Conservation (phyloP, 2,329 filamentous ascomycete genomes). For the Fusarium haematococcum region DNA sequence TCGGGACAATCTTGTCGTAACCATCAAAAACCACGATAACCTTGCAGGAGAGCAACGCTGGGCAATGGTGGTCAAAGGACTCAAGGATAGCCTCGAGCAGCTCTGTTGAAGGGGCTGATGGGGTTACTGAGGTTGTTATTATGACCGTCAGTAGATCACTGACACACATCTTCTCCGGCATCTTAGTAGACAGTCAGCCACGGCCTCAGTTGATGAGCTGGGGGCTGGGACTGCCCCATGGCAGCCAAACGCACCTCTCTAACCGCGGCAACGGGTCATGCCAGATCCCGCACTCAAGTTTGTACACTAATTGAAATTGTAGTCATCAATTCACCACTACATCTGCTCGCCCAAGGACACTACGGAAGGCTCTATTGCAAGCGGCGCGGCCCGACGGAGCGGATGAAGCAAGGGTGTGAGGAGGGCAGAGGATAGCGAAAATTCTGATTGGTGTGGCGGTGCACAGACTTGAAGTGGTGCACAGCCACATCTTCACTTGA, state of each 20-base stretch:
- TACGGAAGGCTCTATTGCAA: not conserved
- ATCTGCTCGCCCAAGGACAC: not conserved
- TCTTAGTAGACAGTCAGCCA: no score
- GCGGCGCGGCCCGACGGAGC: not conserved
- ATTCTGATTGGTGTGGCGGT: not conserved
- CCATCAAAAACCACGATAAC: slow-evolving; percentile 66
- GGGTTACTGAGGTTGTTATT: slow-evolving; percentile 67
- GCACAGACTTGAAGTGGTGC: not conserved
- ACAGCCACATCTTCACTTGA: not conserved
- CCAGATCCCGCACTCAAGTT: not conserved
- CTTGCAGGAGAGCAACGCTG: slow-evolving; percentile 53
- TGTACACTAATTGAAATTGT: not conserved
- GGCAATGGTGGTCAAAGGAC: slow-evolving; percentile 59
- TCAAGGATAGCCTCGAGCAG: slow-evolving; percentile 60
- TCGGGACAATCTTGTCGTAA: slow-evolving; percentile 59
- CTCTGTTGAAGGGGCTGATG: slow-evolving; percentile 64
- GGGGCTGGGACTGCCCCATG: no score
- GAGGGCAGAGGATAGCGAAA: not conserved
- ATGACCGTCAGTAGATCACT: slow-evolving; percentile 49
- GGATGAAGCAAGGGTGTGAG: not conserved
- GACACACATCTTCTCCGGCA: slow-evolving; percentile 13
- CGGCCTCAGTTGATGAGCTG: no score
- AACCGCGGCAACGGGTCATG: not conserved
- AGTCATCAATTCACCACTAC: not conserved
- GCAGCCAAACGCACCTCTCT: not conserved